Evolutionary conservation across 192 early-diverging fungal genomes (phyloP), one percentile per base, ranked within the genome.

Genomic region (Pilaira anomala): DNA sequence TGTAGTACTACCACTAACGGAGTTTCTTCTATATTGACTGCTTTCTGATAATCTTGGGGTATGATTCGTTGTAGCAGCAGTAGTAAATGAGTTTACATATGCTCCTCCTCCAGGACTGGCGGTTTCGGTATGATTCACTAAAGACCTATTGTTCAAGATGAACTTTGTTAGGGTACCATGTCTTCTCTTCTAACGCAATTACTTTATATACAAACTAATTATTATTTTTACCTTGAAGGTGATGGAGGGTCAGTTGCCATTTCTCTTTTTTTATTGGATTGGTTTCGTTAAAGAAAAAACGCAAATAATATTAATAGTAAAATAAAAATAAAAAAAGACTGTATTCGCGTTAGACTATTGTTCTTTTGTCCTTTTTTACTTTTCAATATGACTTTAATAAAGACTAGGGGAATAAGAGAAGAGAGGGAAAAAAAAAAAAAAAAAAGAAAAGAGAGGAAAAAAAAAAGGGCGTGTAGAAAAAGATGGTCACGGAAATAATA

Each of bases 211-310:
- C 5, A 13, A 39, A 16, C 2, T 0, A 8, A 1, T 26, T 25
- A 13, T 25, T 26, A 19, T 26, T 25, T 1, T 58, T 42, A 58
- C 56, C 39, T 58, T 40, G 56, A 36, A 24, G 39, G 36, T 41
- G 56, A 58, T 58, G 56, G 39, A 7, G 56, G 56, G 39, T 58
- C 56, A 42, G 40, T 58, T 42, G 56, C 56, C 56, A 58, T 58
- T 55, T 19, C 30, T 30, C 12, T 19, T n/a, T n/a, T n/a, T n/a
- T n/a, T n/a, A n/a, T n/a, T n/a, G n/a, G n/a, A n/a, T n/a, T n/a
- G n/a, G n/a, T n/a, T n/a, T n/a, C n/a, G n/a, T n/a, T n/a, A n/a
- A n/a, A n/a, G n/a, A n/a, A n/a, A n/a, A n/a, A n/a, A n/a, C n/a
- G n/a, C n/a, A n/a, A n/a, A n/a, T n/a, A n/a, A n/a, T n/a, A n/a